Base-by-base conservation (phyloP, 2,329 filamentous ascomycete genomes). In the Sporothrix euskadiensis region DNA sequence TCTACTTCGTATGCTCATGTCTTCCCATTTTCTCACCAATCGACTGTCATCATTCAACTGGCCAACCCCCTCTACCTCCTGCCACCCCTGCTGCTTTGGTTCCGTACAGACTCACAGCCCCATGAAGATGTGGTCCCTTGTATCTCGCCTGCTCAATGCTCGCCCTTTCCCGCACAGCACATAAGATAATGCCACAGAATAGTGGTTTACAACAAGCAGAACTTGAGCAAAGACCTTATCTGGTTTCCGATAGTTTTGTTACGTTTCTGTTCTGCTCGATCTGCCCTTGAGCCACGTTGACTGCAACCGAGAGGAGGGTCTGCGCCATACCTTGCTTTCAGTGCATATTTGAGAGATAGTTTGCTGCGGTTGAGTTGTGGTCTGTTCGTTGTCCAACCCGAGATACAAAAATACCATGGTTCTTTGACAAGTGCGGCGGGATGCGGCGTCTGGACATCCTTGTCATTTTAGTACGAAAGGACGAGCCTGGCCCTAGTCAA, bases 11-110 rank as follows among this genome's bases (percentile, higher is more conserved):
- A 26, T 26, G 39, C 61, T 47, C 39, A n/a, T 14, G 39, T 30
- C 39, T 47, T 47, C 22, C 61, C 61, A 66, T n/a, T 66, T 66
- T 47, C 39, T 65, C 35, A 66, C n/a, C 22, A 19, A 44, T 30
- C 39, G 44, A 10, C 39, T 26, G 26, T 65, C 35, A 66, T 10
- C 22, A 19, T 30, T 30, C 39, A 30, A 10, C 39, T 47, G 61
- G 61, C 39, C 32, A 41, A 47, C 39, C 61, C 10, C 12, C 39
- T 30, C 39, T 10, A 41, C 61, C 61, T 66, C 59, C 14, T 49
- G 39, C 39, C n/a, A 41, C n/a, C 61, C 61, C 61, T 66, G 61
- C 5, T 47, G 61, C 22, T 7, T 66, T 47, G 39, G 39, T 66
- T 47, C 22, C 19, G 22, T 44, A 19, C 30, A 66, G 39, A 47